These are phyloP conservation scores for Buddleja alternifolia DNA, from an alignment of 257 asterid species.

Conservation along the genomic window DNA sequence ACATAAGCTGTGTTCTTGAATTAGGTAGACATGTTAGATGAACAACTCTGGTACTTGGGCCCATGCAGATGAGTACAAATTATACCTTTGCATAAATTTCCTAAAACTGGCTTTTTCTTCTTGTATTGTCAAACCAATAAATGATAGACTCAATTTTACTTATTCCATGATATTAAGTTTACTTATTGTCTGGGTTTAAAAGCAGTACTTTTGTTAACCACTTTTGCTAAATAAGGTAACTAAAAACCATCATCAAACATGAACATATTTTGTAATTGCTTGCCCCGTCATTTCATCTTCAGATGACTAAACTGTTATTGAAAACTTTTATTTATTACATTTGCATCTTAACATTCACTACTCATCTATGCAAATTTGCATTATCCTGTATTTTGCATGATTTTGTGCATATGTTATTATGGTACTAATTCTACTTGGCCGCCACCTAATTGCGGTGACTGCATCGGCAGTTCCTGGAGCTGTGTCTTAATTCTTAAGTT, in stretches of 20 bases:
- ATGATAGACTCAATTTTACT: background rate
- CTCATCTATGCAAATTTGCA: background rate
- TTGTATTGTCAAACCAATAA: background rate
- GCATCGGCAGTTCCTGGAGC: conserved; percentile 10
- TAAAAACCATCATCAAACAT: background rate
- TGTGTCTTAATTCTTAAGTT: background rate
- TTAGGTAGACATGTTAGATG: conserved; percentile 9
- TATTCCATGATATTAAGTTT: background rate
- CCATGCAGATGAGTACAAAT: background rate
- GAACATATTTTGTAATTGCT: background rate
- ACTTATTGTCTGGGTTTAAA: background rate
- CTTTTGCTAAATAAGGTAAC: background rate
- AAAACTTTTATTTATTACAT: background rate
- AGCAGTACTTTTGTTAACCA: background rate
- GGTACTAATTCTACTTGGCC: background rate
- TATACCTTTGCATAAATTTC: background rate
- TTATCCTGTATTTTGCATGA: conserved; percentile 14
- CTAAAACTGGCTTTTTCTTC: background rate
- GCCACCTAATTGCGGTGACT: background rate
- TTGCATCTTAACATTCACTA: background rate
- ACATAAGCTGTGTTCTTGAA: conserved; percentile 21
- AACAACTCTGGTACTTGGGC: conserved; percentile 17
- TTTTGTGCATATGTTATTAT: background rate
- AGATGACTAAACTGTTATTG: conserved; percentile 10
- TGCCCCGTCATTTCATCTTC: conserved; percentile 6